Base-by-base conservation (phyloP, 192 early-diverging fungal genomes). In the Coemansia sp. region DNA sequence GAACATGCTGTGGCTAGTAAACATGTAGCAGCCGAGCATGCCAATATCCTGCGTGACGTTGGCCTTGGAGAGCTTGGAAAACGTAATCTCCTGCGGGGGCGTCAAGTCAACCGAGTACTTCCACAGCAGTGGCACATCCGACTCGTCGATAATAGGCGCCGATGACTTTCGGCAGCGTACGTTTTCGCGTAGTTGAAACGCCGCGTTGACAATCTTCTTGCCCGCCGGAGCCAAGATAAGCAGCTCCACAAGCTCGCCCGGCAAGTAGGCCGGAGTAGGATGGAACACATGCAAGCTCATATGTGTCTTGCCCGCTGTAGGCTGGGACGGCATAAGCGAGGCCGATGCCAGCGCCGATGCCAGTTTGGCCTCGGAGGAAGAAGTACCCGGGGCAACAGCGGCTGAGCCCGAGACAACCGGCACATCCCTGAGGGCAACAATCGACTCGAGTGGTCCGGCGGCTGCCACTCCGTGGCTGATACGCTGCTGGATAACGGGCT, bases 141-240 rank as follows among this genome's bases (percentile, higher is more conserved):
- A 77, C 59, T 82, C 79, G 74, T 82, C 79, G 58, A 82, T 82
- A 11, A 82, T 77, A 2, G 79, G 79, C 3, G 79, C 79, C 2
- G 79, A 82, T 6, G 79, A 82, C 66, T 82, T 82, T 38, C 79
- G 63, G 65, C 79, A 82, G 24, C 79, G 63, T 31, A 82, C 71
- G 34, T 70, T 82, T 45, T 82, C 79, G 33, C 71, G 70, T 37
- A 82, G 58, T 66, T 82, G 79, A 51, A 70, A 76, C 1, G 66
- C 51, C 18, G 74, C 74, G 34, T 53, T 67, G 36, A 61, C 62
- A 40, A 82, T 82, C 35, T 73, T 73, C 36, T 74, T 76, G 59
- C 73, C 65, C 0, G 71, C 67, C 5, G 74, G 79, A 37, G 69
- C 69, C 38, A 82, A 43, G 11, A 82, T 55, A 42, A 82, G 62